These are phyloP conservation scores for Graphiopsis chlorocephala DNA, from an alignment of 2,329 filamentous ascomycete species.

Conservation along the genomic window DNA sequence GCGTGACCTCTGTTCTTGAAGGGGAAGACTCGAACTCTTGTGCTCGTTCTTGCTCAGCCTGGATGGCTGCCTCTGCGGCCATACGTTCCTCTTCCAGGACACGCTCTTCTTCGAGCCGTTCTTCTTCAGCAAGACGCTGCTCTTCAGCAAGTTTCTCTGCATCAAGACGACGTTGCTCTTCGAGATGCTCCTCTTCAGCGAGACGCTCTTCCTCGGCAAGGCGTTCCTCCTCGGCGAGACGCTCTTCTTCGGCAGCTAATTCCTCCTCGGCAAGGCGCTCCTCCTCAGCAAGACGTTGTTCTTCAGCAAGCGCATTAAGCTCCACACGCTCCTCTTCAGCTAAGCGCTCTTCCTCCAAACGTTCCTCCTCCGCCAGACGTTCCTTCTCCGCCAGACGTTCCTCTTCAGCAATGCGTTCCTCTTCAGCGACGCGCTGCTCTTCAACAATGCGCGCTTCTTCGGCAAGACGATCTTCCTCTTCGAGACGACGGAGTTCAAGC, in stretches of 20 bases:
- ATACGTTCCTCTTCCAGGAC: not conserved
- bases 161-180: conserved; percentile 4
- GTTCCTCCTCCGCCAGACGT: not conserved
- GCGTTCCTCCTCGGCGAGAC: not conserved
- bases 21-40: conserved; percentile 39
- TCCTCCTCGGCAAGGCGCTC: not conserved
- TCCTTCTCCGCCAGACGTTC: conserved; percentile 10
- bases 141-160: conserved; percentile 5
- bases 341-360: not conserved
- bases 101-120: conserved; percentile 1
- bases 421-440: conserved; percentile 9
- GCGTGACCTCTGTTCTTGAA: conserved; percentile 21
- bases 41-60: conserved; percentile 28
- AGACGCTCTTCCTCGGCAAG: conserved; percentile 4
- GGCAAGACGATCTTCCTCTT: conserved; percentile 3
- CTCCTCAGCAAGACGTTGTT: not conserved
- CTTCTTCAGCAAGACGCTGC: not conserved
- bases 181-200: not conserved
- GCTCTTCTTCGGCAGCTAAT: not conserved
- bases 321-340: conserved; percentile 3
- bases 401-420: not conserved
- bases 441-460: conserved; percentile 10
- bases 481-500: not conserved
- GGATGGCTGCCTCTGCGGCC: conserved; percentile 17
- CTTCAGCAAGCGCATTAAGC: not conserved